phyloP scores from a whole-genome alignment of 768 basidiomycete genomes.

The Auriscalpium microsporum region DNA sequence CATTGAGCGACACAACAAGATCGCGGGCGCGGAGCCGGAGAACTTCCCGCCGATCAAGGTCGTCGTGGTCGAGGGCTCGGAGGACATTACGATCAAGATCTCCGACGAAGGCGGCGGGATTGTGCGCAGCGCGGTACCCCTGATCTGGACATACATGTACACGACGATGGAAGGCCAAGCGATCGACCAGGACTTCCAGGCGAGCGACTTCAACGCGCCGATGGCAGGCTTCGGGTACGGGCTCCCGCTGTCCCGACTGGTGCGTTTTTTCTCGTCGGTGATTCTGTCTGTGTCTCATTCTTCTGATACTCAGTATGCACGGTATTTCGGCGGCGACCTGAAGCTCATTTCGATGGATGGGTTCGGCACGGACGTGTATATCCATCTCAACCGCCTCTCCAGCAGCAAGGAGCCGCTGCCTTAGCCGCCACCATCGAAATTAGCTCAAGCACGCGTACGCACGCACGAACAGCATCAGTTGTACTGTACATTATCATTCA shows the following conservation, averaged over 20 bases:
- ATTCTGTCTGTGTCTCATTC: not conserved
- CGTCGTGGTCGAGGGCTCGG: slow-evolving; percentile 92
- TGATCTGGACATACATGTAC: slow-evolving; percentile 99
- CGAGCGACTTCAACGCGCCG: slow-evolving; percentile 89
- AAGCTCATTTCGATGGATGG: slow-evolving; percentile 97
- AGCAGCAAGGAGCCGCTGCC: slow-evolving; percentile 76
- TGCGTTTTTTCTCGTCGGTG: slow-evolving; percentile 28
- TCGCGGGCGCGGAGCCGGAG: slow-evolving; percentile 34
- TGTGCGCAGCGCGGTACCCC: slow-evolving; percentile 75
- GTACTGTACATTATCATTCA: too few relatives aligned
- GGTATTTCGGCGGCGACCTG: slow-evolving; percentile 93
- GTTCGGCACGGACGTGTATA: slow-evolving; percentile 92
- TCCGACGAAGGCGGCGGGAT: slow-evolving; percentile 97
- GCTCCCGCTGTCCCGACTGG: slow-evolving; percentile 82
- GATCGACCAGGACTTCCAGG: slow-evolving; percentile 71
- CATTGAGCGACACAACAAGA: slow-evolving; percentile 75
- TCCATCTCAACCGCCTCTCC: slow-evolving; percentile 80
- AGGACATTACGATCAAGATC: slow-evolving; percentile 99
- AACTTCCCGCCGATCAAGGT: slow-evolving; percentile 87
- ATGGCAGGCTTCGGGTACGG: slow-evolving; percentile 98
- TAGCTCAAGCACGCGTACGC: too few relatives aligned
- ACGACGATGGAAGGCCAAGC: slow-evolving; percentile 71
- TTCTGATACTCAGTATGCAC: slow-evolving; percentile 55
- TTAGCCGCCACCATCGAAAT: too few relatives aligned
- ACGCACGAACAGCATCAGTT: too few relatives aligned